A percentile compares a stretch with the other conserved stretches of the same genome.
Evolutionary conservation across 163 green algal genomes (phyloP).

Genomic region (Volvox carteri): DNA sequence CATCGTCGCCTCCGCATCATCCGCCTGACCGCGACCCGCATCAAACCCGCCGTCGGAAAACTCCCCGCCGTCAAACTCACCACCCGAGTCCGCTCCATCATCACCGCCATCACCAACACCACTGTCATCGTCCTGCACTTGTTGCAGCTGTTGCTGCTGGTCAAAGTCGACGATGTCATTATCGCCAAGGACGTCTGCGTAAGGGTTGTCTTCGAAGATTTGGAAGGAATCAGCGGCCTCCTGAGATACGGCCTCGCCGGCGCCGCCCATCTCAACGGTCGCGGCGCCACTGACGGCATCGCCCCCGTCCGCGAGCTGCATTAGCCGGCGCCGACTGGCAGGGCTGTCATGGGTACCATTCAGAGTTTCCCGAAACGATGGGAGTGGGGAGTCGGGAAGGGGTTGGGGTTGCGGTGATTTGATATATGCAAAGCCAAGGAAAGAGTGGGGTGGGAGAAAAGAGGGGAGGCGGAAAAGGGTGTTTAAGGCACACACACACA

Average conservation of each 20-base stretch:
- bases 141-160: neutral
- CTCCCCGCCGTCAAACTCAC: neutral
- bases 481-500: too few relatives aligned
- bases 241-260: neutral
- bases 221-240: conserved; percentile 69
- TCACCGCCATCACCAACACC: too few relatives aligned
- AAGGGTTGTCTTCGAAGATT: conserved; percentile 67
- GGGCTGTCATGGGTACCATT: too few relatives aligned
- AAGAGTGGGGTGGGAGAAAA: too few relatives aligned
- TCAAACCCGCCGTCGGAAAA: neutral
- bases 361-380: too few relatives aligned
- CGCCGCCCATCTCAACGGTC: conserved; percentile 29
- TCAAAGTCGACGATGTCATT: neutral
- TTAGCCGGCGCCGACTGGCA: conserved; percentile 25
- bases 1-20: conserved; percentile 3
- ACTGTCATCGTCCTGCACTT: neutral
- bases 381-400: too few relatives aligned
- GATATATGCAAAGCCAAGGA: too few relatives aligned
- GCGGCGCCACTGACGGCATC: neutral
- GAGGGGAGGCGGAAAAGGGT: too few relatives aligned
- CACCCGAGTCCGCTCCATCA: too few relatives aligned
- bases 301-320: neutral
- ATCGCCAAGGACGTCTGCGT: neutral
- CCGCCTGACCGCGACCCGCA: too few relatives aligned
- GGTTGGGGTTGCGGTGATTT: too few relatives aligned